A percentile compares a stretch with the other conserved stretches of the same genome.
Conservation (phyloP, 2,329 filamentous ascomycete species). For the Biscogniauxia marginata region DNA sequence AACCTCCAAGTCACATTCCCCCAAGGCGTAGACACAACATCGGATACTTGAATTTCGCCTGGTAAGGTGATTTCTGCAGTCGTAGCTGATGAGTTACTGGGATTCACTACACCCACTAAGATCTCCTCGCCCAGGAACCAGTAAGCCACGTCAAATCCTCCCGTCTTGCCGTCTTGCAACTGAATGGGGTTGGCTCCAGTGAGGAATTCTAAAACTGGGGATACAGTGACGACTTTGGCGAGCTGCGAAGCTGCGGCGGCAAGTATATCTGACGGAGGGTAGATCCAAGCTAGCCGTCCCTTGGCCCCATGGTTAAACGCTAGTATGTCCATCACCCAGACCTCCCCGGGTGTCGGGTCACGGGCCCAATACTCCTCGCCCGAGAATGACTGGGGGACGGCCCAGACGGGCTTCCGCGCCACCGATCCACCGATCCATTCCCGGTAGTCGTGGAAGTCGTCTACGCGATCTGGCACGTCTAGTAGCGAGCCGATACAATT, state of each 20-base stretch:
- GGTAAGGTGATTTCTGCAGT: background rate
- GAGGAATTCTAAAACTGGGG: conserved; percentile 38
- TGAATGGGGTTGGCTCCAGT: background rate
- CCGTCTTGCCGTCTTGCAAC: conserved; percentile 34
- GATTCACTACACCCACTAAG: conserved; percentile 40
- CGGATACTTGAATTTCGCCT: background rate
- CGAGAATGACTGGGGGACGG: conserved; percentile 46
- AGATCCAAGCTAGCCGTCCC: conserved; percentile 45
- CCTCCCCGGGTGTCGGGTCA: conserved; percentile 43
- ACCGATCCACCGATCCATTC: conserved; percentile 42
- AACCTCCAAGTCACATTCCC: background rate
- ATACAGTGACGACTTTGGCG: conserved; percentile 35
- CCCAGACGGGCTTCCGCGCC: conserved; percentile 36
- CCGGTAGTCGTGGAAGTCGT: conserved; percentile 39
- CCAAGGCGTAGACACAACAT: background rate
- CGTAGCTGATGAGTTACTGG: background rate
- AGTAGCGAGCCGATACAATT: conserved; percentile 53
- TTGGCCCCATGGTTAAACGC: conserved; percentile 46
- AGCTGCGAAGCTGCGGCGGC: conserved; percentile 40
- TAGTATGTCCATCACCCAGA: conserved; percentile 43
- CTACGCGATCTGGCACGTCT: conserved; percentile 47
- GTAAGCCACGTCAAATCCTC: conserved; percentile 24
- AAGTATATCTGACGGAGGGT: conserved; percentile 32
- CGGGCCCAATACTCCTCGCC: conserved; percentile 49
- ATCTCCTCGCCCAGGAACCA: conserved; percentile 32